Conservation (phyloP, 371 early-diverging fungal species). For the Dentiscutata heterogama region DNA sequence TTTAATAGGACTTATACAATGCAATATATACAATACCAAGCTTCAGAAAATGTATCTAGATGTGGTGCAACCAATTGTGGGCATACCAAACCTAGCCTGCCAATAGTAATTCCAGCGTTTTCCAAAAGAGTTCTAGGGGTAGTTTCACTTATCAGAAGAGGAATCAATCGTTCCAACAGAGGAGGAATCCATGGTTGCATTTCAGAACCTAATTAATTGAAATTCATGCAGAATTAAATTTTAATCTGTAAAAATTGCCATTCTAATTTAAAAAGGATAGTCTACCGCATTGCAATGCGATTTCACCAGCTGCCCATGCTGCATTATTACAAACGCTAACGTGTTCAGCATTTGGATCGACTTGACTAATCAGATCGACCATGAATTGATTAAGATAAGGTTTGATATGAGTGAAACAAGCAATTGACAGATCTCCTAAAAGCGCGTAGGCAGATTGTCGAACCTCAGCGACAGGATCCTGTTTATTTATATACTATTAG, state of each 20-base stretch:
- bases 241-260: neutral
- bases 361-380: slow-evolving; percentile 79
- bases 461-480: slow-evolving; percentile 85
- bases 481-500: neutral
- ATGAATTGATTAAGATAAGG: slow-evolving; percentile 79
- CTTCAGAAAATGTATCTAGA: slow-evolving; percentile 76
- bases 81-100: slow-evolving; percentile 88
- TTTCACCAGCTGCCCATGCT: slow-evolving; percentile 95
- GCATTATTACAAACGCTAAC: slow-evolving; percentile 92
- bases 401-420: slow-evolving; percentile 77
- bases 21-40: slow-evolving; percentile 65
- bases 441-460: slow-evolving; percentile 94
- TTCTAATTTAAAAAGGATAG: slow-evolving; percentile 35
- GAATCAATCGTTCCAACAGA: slow-evolving; percentile 83
- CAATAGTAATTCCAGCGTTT: slow-evolving; percentile 95
- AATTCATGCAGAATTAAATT: neutral
- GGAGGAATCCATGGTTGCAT: slow-evolving; percentile 79
- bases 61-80: slow-evolving; percentile 86
- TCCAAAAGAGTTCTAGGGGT: slow-evolving; percentile 83
- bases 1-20: slow-evolving; percentile 28
- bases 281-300: slow-evolving; percentile 78
- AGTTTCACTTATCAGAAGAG: slow-evolving; percentile 73
- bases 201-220: slow-evolving; percentile 58
- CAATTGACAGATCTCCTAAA: slow-evolving; percentile 93
- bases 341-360: slow-evolving; percentile 67